A percentile compares a stretch with the other conserved stretches of the same genome.
phyloP scores from a whole-genome alignment of 495 filamentous ascomycete genomes.

The Podospora conica region DNA sequence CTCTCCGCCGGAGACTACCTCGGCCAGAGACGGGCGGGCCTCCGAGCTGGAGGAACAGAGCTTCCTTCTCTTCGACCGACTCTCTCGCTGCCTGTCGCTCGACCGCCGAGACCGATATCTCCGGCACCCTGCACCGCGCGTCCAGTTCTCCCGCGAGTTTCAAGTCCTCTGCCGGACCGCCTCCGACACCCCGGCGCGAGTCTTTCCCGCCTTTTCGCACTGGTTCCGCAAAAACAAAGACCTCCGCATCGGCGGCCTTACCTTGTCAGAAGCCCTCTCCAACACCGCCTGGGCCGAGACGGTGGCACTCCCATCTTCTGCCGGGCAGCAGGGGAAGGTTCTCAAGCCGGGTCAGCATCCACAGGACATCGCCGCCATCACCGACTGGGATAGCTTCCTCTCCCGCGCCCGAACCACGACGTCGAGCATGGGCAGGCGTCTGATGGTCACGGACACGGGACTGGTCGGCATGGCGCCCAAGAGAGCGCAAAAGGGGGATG shows the following conservation, averaged over 20 bases:
- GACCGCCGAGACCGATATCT: constrained; percentile 6
- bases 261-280: background rate
- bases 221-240: constrained; percentile 7
- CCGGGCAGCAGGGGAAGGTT: background rate
- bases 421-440: background rate
- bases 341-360: background rate
- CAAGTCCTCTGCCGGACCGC: background rate
- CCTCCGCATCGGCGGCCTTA: background rate
- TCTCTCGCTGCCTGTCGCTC: constrained; percentile 1
- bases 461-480: constrained; percentile 11
- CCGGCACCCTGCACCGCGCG: background rate
- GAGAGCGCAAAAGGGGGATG: constrained; percentile 19
- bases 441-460: constrained; percentile 6
- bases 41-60: background rate
- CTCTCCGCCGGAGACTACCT: background rate
- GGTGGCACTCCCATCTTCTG: background rate
- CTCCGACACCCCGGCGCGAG: no score
- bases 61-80: background rate
- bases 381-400: background rate
- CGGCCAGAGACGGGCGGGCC: no score
- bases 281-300: background rate
- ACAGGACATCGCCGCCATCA: background rate
- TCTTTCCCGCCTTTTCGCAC: background rate
- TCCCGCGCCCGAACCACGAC: background rate
- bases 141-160: background rate